Evolutionary conservation across 441 rosid genomes (phyloP), one percentile per base, ranked within the genome.

Genomic region (Pelargonium cotyledonis): DNA sequence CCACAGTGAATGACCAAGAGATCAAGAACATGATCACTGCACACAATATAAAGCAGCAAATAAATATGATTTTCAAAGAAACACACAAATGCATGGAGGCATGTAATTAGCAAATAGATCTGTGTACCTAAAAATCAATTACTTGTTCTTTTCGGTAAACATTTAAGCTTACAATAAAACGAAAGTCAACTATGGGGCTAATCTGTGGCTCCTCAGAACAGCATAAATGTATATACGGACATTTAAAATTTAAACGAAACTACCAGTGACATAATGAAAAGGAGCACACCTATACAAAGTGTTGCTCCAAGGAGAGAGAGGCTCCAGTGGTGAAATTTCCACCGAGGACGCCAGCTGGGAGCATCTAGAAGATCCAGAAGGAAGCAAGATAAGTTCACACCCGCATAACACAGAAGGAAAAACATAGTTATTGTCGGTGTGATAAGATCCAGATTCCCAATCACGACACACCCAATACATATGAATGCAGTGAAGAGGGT

Each of bases 1-100:
- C 81, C 69, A 92, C 85, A 65, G 99, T 92, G 78, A 95, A 95
- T 68, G 88, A 79, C 99, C 99, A 95, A 19, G 99, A 95, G 76
- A 95, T 95, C 89, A 95, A 84, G 90, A 95, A 92, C 99, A 92
- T 95, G 76, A 95, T 95, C 80, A 95, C 98, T 95, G 98, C 89
- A 85, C 51, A 67, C 60, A 67, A 65, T 74, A 74, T 44, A 73
- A 68, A 43, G 55, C 12, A 64, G 68, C 51, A 71, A 16, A 19
- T 65, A 60, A 79, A 66, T 65, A 67, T 64, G 57, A 35, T 67
- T 2, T 29, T 62, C 44, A 55, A 18, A 18, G 40, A 16, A 63
- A 65, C 57, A 3, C 47, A 4, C 60, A 3, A 19, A 38, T 58
- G 62, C 26, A 63, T 40, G 40, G 40, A 4, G 0, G 46, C 57